Evolutionary conservation across 2,329 filamentous ascomycete species (phyloP), one percentile per base, ranked within the genome.

Genomic region (Alternaria triticina): DNA sequence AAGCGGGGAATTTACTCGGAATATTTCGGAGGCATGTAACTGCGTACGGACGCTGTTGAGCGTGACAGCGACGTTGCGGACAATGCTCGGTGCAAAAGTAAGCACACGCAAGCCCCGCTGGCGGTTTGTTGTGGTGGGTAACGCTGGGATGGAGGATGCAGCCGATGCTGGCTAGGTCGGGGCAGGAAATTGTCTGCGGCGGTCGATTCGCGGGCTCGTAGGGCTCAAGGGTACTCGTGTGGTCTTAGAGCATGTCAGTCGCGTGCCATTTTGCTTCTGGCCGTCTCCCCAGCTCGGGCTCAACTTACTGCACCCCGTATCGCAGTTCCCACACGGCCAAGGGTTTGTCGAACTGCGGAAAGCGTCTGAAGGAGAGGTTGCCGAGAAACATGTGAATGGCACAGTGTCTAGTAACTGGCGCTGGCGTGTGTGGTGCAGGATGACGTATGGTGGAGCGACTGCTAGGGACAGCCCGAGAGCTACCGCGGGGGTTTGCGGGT

Each of bases 301-400:
- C 40, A 40, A 59, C 70, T 66, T 52, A 73, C 70, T 64, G 67
- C 47, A 61, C 55, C 30, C 55, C 65, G 62, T 69, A 66, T 36
- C 57, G 61, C 52, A 59, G 50, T 66, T 69, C 68, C 67, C 70
- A 72, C 59, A 72, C 69, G 50, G 71, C 71, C 55, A 74, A 57
- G 61, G 69, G 68, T 64, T 74, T 73, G 57, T 74, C 71, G 57
- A 74, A 74, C 22, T 65, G 68, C 65, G 67, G 64, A 71, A 72
- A 66, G 70, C 66, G 64, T 72, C 64, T 64, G 58, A 70, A 70
- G 60, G 66, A 70, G 63, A 64, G 43, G 50, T 54, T 66, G 64
- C 49, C 66, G 63, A 69, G 70, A 71, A 64, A 67, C 71, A 74
- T 74, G 71, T 74, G 71, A 73, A 68, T 66, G 62, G 64, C 59